Evolutionary conservation across 495 filamentous ascomycete genomes (phyloP), one percentile per base, ranked within the genome.

Genomic region (Tuber aestivum): DNA sequence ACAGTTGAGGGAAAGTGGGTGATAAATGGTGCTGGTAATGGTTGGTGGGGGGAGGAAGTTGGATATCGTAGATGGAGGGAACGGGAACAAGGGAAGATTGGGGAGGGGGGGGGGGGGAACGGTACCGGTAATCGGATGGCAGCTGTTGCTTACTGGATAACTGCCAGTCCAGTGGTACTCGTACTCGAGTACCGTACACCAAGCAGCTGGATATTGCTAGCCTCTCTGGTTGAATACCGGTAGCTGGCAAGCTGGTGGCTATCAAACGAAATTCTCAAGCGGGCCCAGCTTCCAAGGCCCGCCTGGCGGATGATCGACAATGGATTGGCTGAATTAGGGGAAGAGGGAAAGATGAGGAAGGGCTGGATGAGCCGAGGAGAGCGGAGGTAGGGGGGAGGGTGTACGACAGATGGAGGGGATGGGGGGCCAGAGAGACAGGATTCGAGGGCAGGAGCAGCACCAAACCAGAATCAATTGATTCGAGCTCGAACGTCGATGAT

Each of bases 11-110:
- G 78, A 75, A 78, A 71, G 78, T 77, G 74, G 70, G 78, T 75
- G 45, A 76, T 41, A 68, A 48, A 70, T 69, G 74, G 73, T 45
- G 70, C 40, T 74, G 72, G 75, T n/a, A 56, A 56, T 56, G 50
- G 50, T 56, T 78, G 76, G 76, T 70, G 75, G 76, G 72, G 76
- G 42, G 75, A 38, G 77, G 76, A 45, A 70, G 73, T 70, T 74
- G 76, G 69, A 71, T 77, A 79, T n/a, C n/a, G n/a, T n/a, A n/a
- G 75, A 79, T 78, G 72, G 70, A 74, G 76, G 76, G 77, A 79
- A 72, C 72, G 76, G 78, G 61, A 76, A 79, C 70, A 61, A 71
- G 65, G 77, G 78, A 75, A 78, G 76, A 79, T 77, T 72, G 45
- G 78, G 76, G 48, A 69, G 48, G 41, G 65, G 45, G 70, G 73